phyloP scores from a whole-genome alignment of 2,329 filamentous ascomycete genomes.

The Clonostachys rhizophaga region DNA sequence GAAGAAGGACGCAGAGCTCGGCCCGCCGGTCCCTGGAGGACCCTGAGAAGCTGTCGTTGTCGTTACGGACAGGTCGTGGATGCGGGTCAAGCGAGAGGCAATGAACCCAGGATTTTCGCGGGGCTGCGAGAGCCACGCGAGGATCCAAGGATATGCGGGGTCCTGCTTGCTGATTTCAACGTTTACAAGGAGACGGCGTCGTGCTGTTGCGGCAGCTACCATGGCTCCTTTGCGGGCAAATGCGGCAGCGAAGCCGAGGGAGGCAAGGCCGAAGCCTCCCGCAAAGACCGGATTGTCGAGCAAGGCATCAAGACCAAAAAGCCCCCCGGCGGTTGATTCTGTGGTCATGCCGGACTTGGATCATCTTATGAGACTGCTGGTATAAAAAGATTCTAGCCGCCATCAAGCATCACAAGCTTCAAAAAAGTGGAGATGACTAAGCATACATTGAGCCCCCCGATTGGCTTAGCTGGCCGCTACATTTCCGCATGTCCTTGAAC shows the following conservation, averaged over 20 bases:
- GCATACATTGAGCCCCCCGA: not conserved
- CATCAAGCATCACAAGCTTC: too few species aligned
- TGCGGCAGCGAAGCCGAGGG: conserved; percentile 75
- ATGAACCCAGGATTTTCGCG: conserved; percentile 60
- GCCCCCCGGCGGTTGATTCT: conserved; percentile 16
- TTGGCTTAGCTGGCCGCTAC: too few species aligned
- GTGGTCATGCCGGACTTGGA: conserved; percentile 1
- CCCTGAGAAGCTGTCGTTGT: conserved; percentile 57
- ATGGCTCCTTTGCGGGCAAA: conserved; percentile 76
- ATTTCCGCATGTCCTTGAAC: too few species aligned
- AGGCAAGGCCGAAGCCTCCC: conserved; percentile 84
- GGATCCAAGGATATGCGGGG: conserved; percentile 87
- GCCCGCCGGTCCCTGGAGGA: conserved; percentile 55
- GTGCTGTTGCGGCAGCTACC: conserved; percentile 67
- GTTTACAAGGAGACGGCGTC: conserved; percentile 84
- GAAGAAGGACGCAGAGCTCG: conserved; percentile 74
- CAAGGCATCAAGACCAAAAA: conserved; percentile 50
- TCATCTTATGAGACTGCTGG: too few species aligned
- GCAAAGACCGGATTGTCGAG: conserved; percentile 61
- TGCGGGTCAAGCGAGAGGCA: conserved; percentile 51
- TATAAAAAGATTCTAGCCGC: too few species aligned
- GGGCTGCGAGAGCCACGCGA: conserved; percentile 89
- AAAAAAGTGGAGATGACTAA: not conserved
- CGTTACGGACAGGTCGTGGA: conserved; percentile 54
- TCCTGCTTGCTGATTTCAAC: conserved; percentile 95